Evolutionary conservation across 208 protist genomes (phyloP), one percentile per base, ranked within the genome.

Genomic region (Acanthamoeba triangularis): DNA sequence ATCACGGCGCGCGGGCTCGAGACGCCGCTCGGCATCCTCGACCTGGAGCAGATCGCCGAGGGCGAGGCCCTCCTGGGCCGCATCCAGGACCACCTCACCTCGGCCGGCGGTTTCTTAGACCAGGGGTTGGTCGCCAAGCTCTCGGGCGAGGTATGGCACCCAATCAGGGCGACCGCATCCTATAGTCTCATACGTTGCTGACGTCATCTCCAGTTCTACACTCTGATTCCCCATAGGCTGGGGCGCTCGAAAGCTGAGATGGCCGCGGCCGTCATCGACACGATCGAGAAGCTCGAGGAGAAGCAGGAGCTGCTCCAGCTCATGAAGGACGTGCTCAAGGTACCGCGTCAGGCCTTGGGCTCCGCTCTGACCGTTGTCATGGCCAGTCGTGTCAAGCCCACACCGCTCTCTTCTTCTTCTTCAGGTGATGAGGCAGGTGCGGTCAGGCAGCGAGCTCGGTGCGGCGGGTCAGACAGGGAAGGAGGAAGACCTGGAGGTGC

Each of bases 1-100:
- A 94, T 96, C 16, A 95, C 92, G 13, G 30, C 85, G 2, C 25
- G 49, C 18, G 95, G 95, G 56, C 59, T 96, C 18, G 74, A 88
- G 90, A 96, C 95, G 16, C 74, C 95, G 20, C 52, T 96, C 1
- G 95, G 95, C 80, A 85, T 96, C 20, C 61, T 96, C 20, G 61
- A 91, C 20, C 16, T 94, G 10, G 28, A 23, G 11, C 95, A 96
- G 63, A 33, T 96, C n/a, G 49, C 94, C 28, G 47, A 88, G 20
- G 85, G 65, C 54, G 52, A 47, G 74, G 14, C 85, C 85, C 33
- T 90, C n/a, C 52, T 87, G 61, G 67, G 5, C 30, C 49, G 44
- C 69, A 67, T 44, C 28, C 28, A 72, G 37, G 44, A 63, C 13
- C 20, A 33, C 52, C 88, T 69, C 30, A 25, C 35, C 61, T 23